Evolutionary conservation across 2,329 filamentous ascomycete genomes (phyloP).

Genomic region (Penicillium polonicum): DNA sequence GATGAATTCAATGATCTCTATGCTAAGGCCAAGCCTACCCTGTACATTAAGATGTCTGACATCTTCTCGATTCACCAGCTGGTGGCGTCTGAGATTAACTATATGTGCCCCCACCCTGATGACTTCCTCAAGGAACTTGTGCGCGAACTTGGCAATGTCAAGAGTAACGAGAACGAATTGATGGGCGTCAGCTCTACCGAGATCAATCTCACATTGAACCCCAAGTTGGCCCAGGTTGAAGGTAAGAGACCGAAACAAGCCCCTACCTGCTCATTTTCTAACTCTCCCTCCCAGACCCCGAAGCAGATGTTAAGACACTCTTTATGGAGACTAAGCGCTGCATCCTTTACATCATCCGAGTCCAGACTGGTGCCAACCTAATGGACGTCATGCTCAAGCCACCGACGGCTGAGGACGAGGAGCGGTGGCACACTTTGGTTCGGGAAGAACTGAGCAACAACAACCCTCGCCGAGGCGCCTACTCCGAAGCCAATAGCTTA

Average conservation of each 20-base stretch:
- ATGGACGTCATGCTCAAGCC: conserved; percentile 93
- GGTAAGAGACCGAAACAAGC: conserved; percentile 41
- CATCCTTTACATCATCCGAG: conserved; percentile 93
- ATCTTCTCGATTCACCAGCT: conserved; percentile 95
- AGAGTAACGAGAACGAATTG: conserved; percentile 94
- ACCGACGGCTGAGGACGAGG: conserved; percentile 81
- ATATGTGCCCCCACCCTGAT: conserved; percentile 75
- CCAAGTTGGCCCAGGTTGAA: conserved; percentile 83
- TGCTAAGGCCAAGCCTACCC: conserved; percentile 88
- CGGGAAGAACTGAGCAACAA: conserved; percentile 74
- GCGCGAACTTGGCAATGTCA: conserved; percentile 89
- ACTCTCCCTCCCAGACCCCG: conserved; percentile 63
- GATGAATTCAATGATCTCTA: conserved; percentile 99
- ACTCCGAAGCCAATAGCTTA: conserved; percentile 79
- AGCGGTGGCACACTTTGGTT: conserved; percentile 79
- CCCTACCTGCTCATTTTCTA: conserved; percentile 2
- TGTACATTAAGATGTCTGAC: conserved; percentile 99
- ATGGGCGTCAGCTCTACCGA: conserved; percentile 80
- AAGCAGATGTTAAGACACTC: conserved; percentile 84
- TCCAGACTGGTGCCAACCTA: conserved; percentile 88
- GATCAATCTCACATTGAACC: conserved; percentile 85
- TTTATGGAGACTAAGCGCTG: conserved; percentile 99
- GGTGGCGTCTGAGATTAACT: conserved; percentile 72
- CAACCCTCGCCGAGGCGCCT: conserved; percentile 73
- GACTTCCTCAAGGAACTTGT: conserved; percentile 89